Evolutionary conservation across 139 green algal species (phyloP).

Genomic region (Gonium pectorale): DNA sequence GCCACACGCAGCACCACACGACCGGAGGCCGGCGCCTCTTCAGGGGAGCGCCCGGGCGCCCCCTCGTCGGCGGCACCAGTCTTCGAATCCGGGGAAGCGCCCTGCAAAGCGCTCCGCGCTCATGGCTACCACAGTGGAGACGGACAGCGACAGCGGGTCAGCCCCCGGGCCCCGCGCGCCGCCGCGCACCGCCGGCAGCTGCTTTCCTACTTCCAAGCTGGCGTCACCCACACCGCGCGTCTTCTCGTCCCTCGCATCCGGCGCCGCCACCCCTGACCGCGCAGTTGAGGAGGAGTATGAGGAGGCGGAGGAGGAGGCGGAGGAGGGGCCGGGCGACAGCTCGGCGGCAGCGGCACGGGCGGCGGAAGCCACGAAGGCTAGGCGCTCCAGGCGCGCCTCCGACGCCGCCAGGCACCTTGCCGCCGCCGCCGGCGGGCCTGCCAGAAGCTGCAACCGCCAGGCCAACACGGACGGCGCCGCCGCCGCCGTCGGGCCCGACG

Average conservation of each 20-base stretch:
- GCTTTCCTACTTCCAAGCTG: not conserved
- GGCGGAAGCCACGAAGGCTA: not conserved
- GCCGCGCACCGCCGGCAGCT: not conserved
- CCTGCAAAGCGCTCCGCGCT: not conserved
- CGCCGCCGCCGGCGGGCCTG: not conserved
- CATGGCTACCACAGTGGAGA: not conserved
- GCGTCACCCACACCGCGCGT: no score
- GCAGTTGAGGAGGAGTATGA: no score
- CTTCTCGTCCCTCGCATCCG: not conserved
- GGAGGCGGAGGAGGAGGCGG: no score
- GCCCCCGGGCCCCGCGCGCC: not conserved
- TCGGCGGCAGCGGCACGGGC: not conserved
- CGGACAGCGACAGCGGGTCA: not conserved
- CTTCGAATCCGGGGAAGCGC: not conserved
- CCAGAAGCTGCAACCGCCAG: constrained; percentile 3
- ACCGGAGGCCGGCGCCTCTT: no score
- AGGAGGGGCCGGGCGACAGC: no score
- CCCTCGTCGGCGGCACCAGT: no score
- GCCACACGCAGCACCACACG: no score
- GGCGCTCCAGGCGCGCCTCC: not conserved
- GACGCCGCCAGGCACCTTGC: constrained; percentile 23
- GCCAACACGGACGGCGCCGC: no score
- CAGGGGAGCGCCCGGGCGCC: no score
- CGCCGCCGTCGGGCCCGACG: no score
- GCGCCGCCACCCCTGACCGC: no score